Evolutionary conservation across 495 filamentous ascomycete species (phyloP).

Genomic region (Hyaloscypha variabilis): DNA sequence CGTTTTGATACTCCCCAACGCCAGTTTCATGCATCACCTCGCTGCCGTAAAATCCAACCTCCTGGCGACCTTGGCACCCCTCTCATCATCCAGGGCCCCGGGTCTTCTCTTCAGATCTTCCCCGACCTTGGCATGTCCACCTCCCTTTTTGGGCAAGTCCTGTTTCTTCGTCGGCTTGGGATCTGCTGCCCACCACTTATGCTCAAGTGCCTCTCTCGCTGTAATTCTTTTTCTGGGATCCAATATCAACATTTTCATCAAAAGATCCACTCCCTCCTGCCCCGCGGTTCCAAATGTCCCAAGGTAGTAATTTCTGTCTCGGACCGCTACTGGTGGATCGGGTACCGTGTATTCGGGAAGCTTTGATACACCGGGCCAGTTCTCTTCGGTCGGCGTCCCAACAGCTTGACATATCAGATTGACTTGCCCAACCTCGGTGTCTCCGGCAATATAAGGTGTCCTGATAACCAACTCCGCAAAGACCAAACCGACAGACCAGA

Average conservation of each 20-base stretch:
- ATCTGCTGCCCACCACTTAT: slow-evolving; percentile 83
- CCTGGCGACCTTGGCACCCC: slow-evolving; percentile 73
- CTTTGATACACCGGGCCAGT: slow-evolving; percentile 89
- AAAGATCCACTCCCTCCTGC: slow-evolving; percentile 77
- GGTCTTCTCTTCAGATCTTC: slow-evolving; percentile 80
- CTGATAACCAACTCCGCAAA: slow-evolving; percentile 90
- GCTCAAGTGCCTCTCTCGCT: slow-evolving; percentile 73
- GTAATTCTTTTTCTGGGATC: slow-evolving; percentile 84
- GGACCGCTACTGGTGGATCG: slow-evolving; percentile 61
- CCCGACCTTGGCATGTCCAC: slow-evolving; percentile 75
- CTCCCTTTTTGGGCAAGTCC: slow-evolving; percentile 71
- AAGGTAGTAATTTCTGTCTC: slow-evolving; percentile 69
- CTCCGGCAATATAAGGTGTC: slow-evolving; percentile 76
- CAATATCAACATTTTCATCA: slow-evolving; percentile 82
- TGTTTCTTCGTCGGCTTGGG: slow-evolving; percentile 84
- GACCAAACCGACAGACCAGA: slow-evolving; percentile 94
- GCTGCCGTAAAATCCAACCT: slow-evolving; percentile 79
- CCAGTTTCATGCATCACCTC: slow-evolving; percentile 42
- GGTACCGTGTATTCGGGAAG: slow-evolving; percentile 75
- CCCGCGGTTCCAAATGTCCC: slow-evolving; percentile 76
- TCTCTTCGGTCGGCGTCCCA: slow-evolving; percentile 90
- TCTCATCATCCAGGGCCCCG: slow-evolving; percentile 69
- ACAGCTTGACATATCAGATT: slow-evolving; percentile 78
- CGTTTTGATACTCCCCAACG: neutral
- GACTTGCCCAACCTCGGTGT: slow-evolving; percentile 80